phyloP scores from a whole-genome alignment of 106 monocot genomes.

The Vanilla planifolia region DNA sequence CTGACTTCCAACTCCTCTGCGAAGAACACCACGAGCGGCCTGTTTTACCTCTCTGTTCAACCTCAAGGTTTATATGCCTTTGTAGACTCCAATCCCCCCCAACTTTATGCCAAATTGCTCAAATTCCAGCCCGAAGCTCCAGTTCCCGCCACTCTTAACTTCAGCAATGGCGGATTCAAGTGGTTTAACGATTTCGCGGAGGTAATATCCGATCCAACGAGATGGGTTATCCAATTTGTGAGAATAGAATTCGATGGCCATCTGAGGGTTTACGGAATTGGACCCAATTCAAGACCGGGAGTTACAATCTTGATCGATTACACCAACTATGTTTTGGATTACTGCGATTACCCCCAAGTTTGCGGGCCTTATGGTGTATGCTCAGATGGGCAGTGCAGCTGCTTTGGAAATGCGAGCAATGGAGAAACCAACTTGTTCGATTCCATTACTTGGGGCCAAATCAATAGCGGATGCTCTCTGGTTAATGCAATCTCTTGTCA shows the following conservation, averaged over 20 bases:
- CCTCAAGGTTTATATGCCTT: conserved; percentile 8
- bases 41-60: conserved; percentile 11
- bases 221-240: not conserved
- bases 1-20: conserved; percentile 23
- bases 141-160: not conserved
- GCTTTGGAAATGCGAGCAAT: conserved; percentile 20
- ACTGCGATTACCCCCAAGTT: conserved; percentile 12
- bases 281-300: not conserved
- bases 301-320: not conserved
- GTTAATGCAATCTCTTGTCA: conserved; percentile 15
- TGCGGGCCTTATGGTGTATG: conserved; percentile 52
- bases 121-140: too few species aligned
- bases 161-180: not conserved
- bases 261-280: conserved; percentile 2
- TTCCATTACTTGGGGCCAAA: not conserved
- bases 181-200: not conserved
- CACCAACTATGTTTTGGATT: not conserved
- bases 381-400: conserved; percentile 34
- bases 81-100: conserved; percentile 20
- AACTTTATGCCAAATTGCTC: conserved; percentile 17
- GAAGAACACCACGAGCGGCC: too few species aligned
- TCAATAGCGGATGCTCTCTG: conserved; percentile 4
- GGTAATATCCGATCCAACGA: not conserved
- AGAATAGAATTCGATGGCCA: conserved; percentile 6
- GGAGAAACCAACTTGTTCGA: conserved; percentile 11